These are phyloP conservation scores for Sphaerobolus stellatus DNA, from an alignment of 1,284 basidiomycete species.

Conservation along the genomic window DNA sequence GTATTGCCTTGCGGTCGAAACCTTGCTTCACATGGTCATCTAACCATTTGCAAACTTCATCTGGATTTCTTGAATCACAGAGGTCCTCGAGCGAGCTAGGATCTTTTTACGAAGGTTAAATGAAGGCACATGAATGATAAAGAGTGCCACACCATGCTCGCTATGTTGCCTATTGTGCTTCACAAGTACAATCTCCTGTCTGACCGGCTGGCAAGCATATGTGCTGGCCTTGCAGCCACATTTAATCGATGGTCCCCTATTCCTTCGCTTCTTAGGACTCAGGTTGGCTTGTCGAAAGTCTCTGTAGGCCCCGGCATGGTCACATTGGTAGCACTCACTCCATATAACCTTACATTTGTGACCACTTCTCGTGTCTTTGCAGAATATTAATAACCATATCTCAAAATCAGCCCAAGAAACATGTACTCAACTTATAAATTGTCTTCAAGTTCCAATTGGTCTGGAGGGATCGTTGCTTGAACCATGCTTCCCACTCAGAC, in stretches of 20 bases:
- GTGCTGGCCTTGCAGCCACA: conserved; percentile 2
- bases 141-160: no score
- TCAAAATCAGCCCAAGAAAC: no score
- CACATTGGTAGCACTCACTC: not conserved
- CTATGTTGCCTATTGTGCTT: no score
- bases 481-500: no score
- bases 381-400: no score
- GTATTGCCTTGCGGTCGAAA: not conserved
- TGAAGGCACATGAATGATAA: no score
- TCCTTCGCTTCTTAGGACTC: not conserved
- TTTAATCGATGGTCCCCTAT: not conserved
- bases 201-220: not conserved
- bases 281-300: not conserved
- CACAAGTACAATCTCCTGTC: not conserved
- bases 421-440: no score
- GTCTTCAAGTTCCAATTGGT: no score
- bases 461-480: no score
- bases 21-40: not conserved
- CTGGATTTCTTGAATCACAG: not conserved
- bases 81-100: not conserved
- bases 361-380: not conserved
- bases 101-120: not conserved
- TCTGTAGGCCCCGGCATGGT: not conserved
- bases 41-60: conserved; percentile 5
- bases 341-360: not conserved